A percentile compares a stretch with the other conserved stretches of the same genome.
Conservation (phyloP, 257 asterid genomes). For the Anisodus acutangulus region DNA sequence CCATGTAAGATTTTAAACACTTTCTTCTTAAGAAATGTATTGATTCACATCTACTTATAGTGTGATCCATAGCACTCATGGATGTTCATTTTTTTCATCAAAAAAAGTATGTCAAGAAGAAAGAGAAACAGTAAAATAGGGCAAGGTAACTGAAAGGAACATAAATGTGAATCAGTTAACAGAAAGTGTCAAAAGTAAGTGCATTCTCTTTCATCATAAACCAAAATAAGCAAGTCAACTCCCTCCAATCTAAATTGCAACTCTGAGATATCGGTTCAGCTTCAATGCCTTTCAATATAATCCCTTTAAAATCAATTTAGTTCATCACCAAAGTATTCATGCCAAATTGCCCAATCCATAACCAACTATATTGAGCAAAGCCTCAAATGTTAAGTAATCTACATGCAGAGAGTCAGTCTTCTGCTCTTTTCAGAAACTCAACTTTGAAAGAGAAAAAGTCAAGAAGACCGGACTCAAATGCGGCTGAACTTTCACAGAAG, state of each 20-base stretch:
- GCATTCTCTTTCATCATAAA: not conserved
- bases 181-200: not conserved
- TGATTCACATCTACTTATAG: not conserved
- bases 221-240: not conserved
- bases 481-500: not conserved
- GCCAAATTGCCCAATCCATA: not conserved
- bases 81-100: not conserved
- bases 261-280: not conserved
- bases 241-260: constrained; percentile 24
- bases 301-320: constrained; percentile 10
- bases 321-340: constrained; percentile 15
- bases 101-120: not conserved
- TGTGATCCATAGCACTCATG: constrained; percentile 9
- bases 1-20: not conserved
- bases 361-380: constrained; percentile 1
- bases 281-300: not conserved
- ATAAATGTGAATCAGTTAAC: not conserved
- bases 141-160: not conserved
- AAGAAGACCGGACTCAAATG: not conserved
- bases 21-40: not conserved
- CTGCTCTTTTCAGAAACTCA: constrained; percentile 3
- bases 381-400: not conserved
- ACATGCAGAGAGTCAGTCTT: not conserved
- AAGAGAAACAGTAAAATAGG: not conserved
- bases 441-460: not conserved